Conservation (phyloP, 345 rosid species). For the Brassica cretica region DNA sequence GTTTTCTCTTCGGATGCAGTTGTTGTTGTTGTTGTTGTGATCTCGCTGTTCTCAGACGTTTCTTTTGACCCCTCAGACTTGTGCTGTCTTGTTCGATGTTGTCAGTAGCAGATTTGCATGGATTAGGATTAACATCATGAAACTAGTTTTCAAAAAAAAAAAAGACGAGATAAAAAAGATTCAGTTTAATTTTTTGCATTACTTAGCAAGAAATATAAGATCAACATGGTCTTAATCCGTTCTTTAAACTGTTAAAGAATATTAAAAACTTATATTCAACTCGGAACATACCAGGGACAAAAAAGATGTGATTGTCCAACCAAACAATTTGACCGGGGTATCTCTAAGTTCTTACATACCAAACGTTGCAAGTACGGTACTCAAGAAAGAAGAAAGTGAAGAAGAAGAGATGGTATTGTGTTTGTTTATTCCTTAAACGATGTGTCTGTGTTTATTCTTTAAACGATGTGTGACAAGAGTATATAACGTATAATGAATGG, state of each 20-base stretch:
- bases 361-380: neutral
- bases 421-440: constrained; percentile 8
- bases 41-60: constrained; percentile 35
- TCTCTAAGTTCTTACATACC: constrained; percentile 18
- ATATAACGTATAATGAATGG: constrained; percentile 19
- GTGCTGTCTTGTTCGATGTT: constrained; percentile 5
- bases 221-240: neutral
- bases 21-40: constrained; percentile 34
- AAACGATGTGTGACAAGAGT: neutral
- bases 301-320: constrained; percentile 29
- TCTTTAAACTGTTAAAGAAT: neutral
- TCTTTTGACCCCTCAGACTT: constrained; percentile 40
- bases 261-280: neutral
- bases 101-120: neutral
- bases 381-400: constrained; percentile 12
- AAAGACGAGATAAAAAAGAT: neutral
- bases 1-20: constrained; percentile 41
- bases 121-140: constrained; percentile 16
- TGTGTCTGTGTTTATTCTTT: constrained; percentile 14
- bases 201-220: neutral
- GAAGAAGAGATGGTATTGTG: neutral
- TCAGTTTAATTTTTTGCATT: neutral
- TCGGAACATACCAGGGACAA: constrained; percentile 31
- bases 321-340: constrained; percentile 31
- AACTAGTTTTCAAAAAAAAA: constrained; percentile 1